A percentile compares a stretch with the other conserved stretches of the same genome.
phyloP scores from a whole-genome alignment of 2,329 filamentous ascomycete genomes.

The Teratosphaeriaceae sp. region DNA sequence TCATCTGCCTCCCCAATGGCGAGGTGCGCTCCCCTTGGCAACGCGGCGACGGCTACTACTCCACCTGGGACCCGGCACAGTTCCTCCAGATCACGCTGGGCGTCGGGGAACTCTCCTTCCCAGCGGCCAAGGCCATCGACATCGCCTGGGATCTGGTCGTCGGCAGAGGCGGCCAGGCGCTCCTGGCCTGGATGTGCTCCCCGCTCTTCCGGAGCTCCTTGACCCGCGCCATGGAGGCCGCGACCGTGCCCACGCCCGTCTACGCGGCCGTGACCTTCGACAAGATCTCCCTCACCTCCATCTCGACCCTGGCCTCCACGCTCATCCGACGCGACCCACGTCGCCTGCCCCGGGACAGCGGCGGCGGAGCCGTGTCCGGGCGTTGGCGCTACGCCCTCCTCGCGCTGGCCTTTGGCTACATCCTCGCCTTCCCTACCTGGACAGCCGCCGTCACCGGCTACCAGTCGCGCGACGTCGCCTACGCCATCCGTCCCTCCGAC shows the following conservation, averaged over 20 bases:
- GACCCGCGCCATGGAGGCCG: slow-evolving; percentile 1
- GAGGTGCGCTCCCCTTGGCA: slow-evolving; percentile 7
- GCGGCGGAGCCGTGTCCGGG: not conserved
- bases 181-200: slow-evolving; percentile 5
- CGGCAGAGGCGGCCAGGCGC: slow-evolving; percentile 9
- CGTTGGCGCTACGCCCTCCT: not conserved
- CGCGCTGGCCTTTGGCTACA: not conserved
- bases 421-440: not conserved
- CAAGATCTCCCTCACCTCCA: not conserved
- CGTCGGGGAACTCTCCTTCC: slow-evolving; percentile 7
- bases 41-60: slow-evolving; percentile 2
- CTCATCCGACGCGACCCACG: no score
- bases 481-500: not conserved
- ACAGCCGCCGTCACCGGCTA: not conserved
- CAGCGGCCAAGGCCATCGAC: slow-evolving; percentile 12
- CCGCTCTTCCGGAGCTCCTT: slow-evolving; percentile 6
- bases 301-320: not conserved
- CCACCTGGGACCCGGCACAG: slow-evolving; percentile 9
- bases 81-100: slow-evolving; percentile 11
- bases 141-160: slow-evolving; percentile 13
- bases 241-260: slow-evolving; percentile 3
- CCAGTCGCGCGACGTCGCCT: not conserved
- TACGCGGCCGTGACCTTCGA: not conserved
- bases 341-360: no score
- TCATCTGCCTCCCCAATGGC: not conserved